These are phyloP conservation scores for Amphichorda felina DNA, from an alignment of 2,329 filamentous ascomycete species.

Conservation along the genomic window DNA sequence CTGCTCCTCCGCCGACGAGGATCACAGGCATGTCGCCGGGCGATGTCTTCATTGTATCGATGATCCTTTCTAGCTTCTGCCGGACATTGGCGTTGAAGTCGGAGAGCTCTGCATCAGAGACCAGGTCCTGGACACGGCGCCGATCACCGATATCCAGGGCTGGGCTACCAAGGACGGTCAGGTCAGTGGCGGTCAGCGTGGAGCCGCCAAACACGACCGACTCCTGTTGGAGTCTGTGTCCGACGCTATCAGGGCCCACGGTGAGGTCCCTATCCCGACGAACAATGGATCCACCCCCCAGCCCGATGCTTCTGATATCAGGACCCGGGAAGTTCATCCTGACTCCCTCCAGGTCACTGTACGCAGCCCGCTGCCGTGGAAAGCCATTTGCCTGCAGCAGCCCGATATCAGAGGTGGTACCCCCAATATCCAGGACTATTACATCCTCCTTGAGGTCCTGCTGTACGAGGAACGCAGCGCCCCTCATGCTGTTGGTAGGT, in stretches of 20 bases:
- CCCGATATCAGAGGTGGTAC: conserved; percentile 54
- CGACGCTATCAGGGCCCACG: conserved; percentile 51
- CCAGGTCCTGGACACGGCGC: conserved; percentile 15
- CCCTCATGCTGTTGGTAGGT: conserved; percentile 51
- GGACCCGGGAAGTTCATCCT: conserved; percentile 48
- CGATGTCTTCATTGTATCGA: conserved; percentile 53
- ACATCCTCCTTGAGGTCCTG: conserved; percentile 17
- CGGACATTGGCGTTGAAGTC: conserved; percentile 29
- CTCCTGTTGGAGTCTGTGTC: conserved; percentile 40
- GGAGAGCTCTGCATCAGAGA: conserved; percentile 15
- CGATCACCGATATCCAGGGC: conserved; percentile 27
- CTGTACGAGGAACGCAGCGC: conserved; percentile 45
- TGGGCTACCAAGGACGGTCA: conserved; percentile 22
- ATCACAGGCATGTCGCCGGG: conserved; percentile 46
- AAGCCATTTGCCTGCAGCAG: conserved; percentile 49
- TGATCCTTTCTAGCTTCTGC: conserved; percentile 38
- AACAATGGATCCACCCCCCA: conserved; percentile 47
- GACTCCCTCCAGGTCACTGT: conserved; percentile 49
- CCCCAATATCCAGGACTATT: conserved; percentile 56
- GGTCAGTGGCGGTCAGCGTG: conserved; percentile 47
- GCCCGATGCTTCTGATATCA: conserved; percentile 46
- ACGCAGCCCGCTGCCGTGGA: conserved; percentile 50
- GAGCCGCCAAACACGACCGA: conserved; percentile 44
- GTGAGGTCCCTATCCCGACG: conserved; percentile 24
- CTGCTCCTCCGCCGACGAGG: conserved; percentile 51